phyloP scores from a whole-genome alignment of 176 grass and related monocot genomes.

The Alopecurus myosuroides region DNA sequence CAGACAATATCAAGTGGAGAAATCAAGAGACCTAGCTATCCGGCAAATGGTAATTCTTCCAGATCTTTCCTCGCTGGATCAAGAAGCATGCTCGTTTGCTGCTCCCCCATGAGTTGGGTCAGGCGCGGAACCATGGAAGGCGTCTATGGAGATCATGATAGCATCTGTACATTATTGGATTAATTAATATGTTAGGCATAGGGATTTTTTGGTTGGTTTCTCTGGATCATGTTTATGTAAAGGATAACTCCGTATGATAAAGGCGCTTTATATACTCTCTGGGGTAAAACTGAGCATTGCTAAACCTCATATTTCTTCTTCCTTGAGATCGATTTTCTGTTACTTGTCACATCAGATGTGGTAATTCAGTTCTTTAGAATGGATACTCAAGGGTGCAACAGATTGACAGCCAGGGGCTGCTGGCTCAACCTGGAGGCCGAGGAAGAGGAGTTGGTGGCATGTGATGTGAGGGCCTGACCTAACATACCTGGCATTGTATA shows the following conservation, averaged over 20 bases:
- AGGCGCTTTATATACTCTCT: slow-evolving; percentile 11
- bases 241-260: slow-evolving; percentile 33
- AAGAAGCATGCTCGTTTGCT: slow-evolving; percentile 22
- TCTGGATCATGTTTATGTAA: slow-evolving; percentile 27
- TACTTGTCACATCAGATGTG: not conserved
- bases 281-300: slow-evolving; percentile 13
- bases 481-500: not conserved
- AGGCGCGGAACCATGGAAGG: not conserved
- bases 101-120: not conserved
- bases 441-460: not conserved
- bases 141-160: slow-evolving; percentile 1
- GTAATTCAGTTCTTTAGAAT: slow-evolving; percentile 8
- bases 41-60: not conserved
- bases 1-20: slow-evolving; percentile 54
- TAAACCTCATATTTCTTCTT: not conserved
- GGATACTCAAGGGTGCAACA: not conserved
- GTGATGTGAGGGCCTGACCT: not conserved
- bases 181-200: slow-evolving; percentile 42
- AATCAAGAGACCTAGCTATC: slow-evolving; percentile 36
- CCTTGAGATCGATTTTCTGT: not conserved
- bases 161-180: slow-evolving; percentile 50
- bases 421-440: slow-evolving; percentile 14
- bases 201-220: slow-evolving; percentile 40
- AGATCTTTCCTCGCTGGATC: not conserved
- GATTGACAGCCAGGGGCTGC: not conserved